A percentile compares a stretch with the other conserved stretches of the same genome.
These are phyloP conservation scores for Leonotis leonurus DNA, from an alignment of 257 asterid species.

Conservation along the genomic window DNA sequence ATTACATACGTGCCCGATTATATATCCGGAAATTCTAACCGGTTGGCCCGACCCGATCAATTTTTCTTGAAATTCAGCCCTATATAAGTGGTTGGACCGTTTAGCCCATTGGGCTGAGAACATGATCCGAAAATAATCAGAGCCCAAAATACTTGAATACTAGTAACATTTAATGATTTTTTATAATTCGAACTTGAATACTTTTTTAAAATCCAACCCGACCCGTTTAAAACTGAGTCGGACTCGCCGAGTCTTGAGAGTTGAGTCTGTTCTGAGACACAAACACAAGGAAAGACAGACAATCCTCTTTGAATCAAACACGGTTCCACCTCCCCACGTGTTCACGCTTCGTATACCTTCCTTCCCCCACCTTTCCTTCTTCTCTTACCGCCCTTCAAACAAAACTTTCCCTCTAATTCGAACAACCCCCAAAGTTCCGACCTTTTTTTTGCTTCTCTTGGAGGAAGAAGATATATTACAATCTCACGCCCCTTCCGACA, in stretches of 20 bases:
- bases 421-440: background rate
- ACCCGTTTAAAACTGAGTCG: no score
- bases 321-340: slow-evolving; percentile 28
- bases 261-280: background rate
- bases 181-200: no score
- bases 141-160: no score
- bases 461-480: background rate
- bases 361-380: slow-evolving; percentile 22
- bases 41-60: no score
- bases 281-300: background rate
- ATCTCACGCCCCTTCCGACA: slow-evolving; percentile 15
- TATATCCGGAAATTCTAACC: no score
- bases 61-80: no score
- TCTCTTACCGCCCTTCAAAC: slow-evolving; percentile 13
- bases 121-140: no score
- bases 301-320: background rate
- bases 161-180: no score
- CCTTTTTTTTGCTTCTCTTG: background rate
- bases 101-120: no score
- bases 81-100: no score
- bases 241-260: no score
- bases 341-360: slow-evolving; percentile 14
- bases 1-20: background rate
- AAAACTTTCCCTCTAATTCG: background rate
- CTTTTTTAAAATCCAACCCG: no score